Conservation (phyloP, 2,329 filamentous ascomycete genomes). For the Nemania serpens region DNA sequence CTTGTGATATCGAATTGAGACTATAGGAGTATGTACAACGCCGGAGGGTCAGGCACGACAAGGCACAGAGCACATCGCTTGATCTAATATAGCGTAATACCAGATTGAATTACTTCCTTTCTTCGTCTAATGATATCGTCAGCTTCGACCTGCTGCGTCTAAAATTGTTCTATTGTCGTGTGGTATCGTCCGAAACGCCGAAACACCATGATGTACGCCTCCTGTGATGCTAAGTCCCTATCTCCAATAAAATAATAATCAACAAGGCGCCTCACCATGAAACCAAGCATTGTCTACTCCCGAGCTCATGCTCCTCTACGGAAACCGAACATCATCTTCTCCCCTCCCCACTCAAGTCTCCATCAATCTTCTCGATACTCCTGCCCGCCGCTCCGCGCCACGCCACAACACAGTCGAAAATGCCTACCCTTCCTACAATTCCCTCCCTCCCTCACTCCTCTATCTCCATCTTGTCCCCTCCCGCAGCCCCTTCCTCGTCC, state of each 20-base stretch:
- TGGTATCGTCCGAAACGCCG: slow-evolving; percentile 16
- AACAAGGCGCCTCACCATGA: background rate
- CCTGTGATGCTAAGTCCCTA: no score
- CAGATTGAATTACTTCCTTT: background rate
- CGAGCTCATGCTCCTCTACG: no score
- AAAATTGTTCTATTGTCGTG: no score
- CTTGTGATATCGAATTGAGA: background rate
- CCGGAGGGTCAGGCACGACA: background rate
- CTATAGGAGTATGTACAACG: background rate
- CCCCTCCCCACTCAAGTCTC: background rate
- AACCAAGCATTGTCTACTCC: background rate
- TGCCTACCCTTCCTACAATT: no score
- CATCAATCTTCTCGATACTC: background rate
- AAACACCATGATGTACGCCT: slow-evolving; percentile 1
- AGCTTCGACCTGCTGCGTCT: no score
- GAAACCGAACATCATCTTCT: background rate
- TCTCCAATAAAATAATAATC: no score
- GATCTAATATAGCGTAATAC: background rate
- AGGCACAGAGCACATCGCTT: background rate
- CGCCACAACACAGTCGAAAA: no score
- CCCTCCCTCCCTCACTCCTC: slow-evolving; percentile 39
- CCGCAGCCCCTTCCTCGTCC: slow-evolving; percentile 34
- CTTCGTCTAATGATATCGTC: slow-evolving; percentile 13
- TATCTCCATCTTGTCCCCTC: slow-evolving; percentile 52
- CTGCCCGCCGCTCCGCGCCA: background rate